phyloP scores from a whole-genome alignment of 352 stramenopile species.

The Thalassiosira hispida region DNA sequence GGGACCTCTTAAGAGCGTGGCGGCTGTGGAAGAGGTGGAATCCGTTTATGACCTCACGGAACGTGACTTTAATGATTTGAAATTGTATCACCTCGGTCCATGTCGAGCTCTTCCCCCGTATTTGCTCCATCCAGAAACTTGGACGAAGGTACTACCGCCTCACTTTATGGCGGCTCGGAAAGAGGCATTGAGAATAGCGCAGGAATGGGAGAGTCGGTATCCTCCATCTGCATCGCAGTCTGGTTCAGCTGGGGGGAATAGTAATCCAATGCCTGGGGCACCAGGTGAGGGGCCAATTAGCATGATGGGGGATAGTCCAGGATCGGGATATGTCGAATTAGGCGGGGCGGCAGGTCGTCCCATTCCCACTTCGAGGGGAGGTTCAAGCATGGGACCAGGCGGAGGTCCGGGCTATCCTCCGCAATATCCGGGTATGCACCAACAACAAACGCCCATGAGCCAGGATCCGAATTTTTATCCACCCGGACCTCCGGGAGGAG shows the following conservation, averaged over 20 bases:
- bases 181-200: slow-evolving; percentile 65
- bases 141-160: slow-evolving; percentile 78
- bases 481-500: no score
- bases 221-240: slow-evolving; percentile 12
- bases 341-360: slow-evolving; percentile 20
- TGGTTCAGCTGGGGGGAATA: not conserved
- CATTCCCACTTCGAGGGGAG: slow-evolving; percentile 12
- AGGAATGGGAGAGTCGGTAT: slow-evolving; percentile 53
- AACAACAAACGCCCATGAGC: slow-evolving; percentile 9
- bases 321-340: slow-evolving; percentile 42
- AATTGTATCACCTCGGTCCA: slow-evolving; percentile 80
- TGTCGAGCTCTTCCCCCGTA: slow-evolving; percentile 77
- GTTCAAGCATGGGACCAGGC: not conserved
- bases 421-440: slow-evolving; percentile 26
- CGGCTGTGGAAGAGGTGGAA: slow-evolving; percentile 77
- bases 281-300: not conserved
- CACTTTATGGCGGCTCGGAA: slow-evolving; percentile 74
- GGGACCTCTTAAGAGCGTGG: slow-evolving; percentile 59
- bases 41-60: slow-evolving; percentile 80
- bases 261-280: not conserved
- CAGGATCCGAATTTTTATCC: slow-evolving; percentile 38
- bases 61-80: slow-evolving; percentile 82
- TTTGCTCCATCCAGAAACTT: slow-evolving; percentile 74
- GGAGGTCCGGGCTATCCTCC: slow-evolving; percentile 16
- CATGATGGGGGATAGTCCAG: slow-evolving; percentile 21